phyloP scores from a whole-genome alignment of 495 filamentous ascomycete species.

The Stereocaulon alpinum region DNA sequence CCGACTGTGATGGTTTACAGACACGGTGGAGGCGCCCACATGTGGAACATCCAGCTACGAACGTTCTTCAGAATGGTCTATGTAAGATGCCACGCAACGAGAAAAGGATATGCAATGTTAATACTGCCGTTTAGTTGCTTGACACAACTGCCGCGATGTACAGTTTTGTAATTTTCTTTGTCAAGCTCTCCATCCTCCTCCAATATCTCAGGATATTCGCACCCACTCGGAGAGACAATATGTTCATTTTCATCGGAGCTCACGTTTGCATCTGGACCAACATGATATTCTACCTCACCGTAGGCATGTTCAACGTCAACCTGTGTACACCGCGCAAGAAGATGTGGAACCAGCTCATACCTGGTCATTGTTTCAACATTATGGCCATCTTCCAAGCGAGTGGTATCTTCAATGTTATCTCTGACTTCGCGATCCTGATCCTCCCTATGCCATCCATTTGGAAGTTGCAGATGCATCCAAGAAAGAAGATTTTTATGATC shows the following conservation, averaged over 20 bases:
- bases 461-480: conserved; percentile 14
- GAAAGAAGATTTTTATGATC: background rate
- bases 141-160: conserved; percentile 11
- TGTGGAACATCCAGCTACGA: conserved; percentile 16
- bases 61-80: conserved; percentile 13
- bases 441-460: conserved; percentile 18
- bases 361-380: conserved; percentile 30
- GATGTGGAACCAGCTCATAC: conserved; percentile 25
- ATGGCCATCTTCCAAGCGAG: conserved; percentile 18
- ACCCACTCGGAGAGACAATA: conserved; percentile 12
- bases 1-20: background rate
- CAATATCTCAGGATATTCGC: conserved; percentile 20
- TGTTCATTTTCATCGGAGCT: conserved; percentile 7
- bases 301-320: background rate
- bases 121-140: background rate
- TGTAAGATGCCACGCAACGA: background rate
- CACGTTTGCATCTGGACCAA: conserved; percentile 11
- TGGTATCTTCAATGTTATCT: conserved; percentile 14
- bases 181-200: conserved; percentile 19
- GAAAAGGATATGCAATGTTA: background rate
- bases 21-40: conserved; percentile 7
- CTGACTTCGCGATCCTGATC: conserved; percentile 20
- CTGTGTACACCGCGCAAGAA: conserved; percentile 31
- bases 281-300: conserved; percentile 8
- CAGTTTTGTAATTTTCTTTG: conserved; percentile 1